Evolutionary conservation across 345 rosid genomes (phyloP).

Genomic region (Diplotaxis tenuifolia): DNA sequence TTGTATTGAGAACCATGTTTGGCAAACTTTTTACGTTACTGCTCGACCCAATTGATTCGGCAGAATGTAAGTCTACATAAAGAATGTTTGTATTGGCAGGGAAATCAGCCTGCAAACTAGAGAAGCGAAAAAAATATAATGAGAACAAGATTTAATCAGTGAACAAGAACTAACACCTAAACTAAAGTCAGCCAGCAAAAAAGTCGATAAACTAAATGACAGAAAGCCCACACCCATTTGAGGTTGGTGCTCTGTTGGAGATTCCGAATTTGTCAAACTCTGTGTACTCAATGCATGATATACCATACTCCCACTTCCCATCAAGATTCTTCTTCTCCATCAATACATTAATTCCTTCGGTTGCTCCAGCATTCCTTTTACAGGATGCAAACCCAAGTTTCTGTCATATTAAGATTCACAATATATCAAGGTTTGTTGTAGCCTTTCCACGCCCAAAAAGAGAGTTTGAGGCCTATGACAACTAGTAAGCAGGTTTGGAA

Average conservation of each 20-base stretch:
- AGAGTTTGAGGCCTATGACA: no score
- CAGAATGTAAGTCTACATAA: conserved; percentile 71
- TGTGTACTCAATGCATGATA: conserved; percentile 91
- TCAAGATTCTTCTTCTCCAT: conserved; percentile 76
- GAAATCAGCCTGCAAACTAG: conserved; percentile 70
- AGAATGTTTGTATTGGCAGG: conserved; percentile 96
- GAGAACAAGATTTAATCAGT: background rate
- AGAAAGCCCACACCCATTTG: conserved; percentile 41
- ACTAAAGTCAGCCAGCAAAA: background rate
- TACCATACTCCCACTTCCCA: conserved; percentile 90
- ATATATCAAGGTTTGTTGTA: conserved; percentile 11
- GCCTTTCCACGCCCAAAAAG: background rate
- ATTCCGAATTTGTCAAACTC: conserved; percentile 83
- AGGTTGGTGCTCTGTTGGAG: conserved; percentile 39
- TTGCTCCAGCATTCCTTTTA: conserved; percentile 72
- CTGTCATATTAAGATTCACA: conserved; percentile 42
- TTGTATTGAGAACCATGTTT: conserved; percentile 75
- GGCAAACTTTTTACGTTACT: conserved; percentile 67
- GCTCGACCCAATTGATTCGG: conserved; percentile 63
- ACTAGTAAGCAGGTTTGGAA: background rate
- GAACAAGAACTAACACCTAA: background rate
- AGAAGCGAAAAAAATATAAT: conserved; percentile 19
- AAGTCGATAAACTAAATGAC: background rate
- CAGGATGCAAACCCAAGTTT: conserved; percentile 94
- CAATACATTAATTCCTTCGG: conserved; percentile 85